Conservation (phyloP, 2,329 filamentous ascomycete species). For the Didymellaceae sp. region DNA sequence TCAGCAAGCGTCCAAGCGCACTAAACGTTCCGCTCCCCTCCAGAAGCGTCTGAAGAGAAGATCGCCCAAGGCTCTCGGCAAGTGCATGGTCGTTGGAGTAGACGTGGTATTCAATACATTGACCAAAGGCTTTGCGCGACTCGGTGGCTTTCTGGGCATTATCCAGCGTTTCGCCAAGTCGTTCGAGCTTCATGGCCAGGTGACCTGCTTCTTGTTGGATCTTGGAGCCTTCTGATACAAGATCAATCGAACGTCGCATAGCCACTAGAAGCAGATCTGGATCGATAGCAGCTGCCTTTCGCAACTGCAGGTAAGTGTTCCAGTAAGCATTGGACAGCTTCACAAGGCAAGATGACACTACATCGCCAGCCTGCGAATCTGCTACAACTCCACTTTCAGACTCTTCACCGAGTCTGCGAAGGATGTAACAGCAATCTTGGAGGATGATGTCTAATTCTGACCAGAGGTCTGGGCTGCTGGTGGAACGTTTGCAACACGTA, state of each 20-base stretch:
- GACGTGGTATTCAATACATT: conserved; percentile 68
- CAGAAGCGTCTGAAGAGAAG: conserved; percentile 63
- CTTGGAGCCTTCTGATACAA: conserved; percentile 61
- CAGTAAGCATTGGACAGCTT: conserved; percentile 77
- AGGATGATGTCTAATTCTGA: conserved; percentile 40
- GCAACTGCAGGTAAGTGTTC: conserved; percentile 62
- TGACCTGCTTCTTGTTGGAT: conserved; percentile 66
- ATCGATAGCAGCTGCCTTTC: conserved; percentile 52
- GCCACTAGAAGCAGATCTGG: conserved; percentile 61
- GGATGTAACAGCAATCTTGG: conserved; percentile 40
- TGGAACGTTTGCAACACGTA: conserved; percentile 39
- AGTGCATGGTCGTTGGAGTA: conserved; percentile 63
- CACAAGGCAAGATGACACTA: conserved; percentile 52
- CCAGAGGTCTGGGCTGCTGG: conserved; percentile 36
- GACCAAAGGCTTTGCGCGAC: conserved; percentile 63
- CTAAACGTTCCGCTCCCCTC: conserved; percentile 57
- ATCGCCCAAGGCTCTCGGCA: conserved; percentile 56
- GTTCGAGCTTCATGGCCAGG: conserved; percentile 69
- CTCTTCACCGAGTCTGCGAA: conserved; percentile 35
- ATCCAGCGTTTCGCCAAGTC: conserved; percentile 68
- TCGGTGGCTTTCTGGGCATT: conserved; percentile 61
- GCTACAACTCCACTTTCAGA: conserved; percentile 8
- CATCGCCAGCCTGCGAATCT: conserved; percentile 13
- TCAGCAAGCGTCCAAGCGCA: conserved; percentile 65
- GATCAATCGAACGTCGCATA: conserved; percentile 69